phyloP scores from a whole-genome alignment of 352 stramenopile species.

The Peronospora farinosa region DNA sequence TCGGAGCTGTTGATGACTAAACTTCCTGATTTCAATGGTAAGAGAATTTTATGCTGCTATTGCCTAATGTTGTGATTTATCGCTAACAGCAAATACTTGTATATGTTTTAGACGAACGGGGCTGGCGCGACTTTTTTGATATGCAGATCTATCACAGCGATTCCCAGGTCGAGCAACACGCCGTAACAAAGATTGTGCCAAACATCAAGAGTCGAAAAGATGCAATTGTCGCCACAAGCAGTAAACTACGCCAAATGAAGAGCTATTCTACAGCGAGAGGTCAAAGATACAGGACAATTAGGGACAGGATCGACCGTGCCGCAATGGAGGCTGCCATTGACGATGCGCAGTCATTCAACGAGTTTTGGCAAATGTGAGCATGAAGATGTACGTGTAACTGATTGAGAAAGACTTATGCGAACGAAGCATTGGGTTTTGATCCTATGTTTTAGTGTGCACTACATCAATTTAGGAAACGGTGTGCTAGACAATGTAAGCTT shows the following conservation, averaged over 20 bases:
- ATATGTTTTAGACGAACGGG: slow-evolving; percentile 28
- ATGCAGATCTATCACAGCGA: slow-evolving; percentile 37
- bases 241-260: slow-evolving; percentile 12
- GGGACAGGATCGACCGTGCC: slow-evolving; percentile 25
- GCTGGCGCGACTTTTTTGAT: slow-evolving; percentile 48
- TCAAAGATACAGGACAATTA: slow-evolving; percentile 19
- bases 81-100: slow-evolving; percentile 3
- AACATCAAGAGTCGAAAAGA: slow-evolving; percentile 6
- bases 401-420: slow-evolving; percentile 8
- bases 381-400: slow-evolving; percentile 5
- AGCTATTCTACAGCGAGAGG: slow-evolving; percentile 1
- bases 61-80: background rate
- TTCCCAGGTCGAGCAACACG: slow-evolving; percentile 8
- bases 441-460: no score
- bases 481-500: no score
- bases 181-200: slow-evolving; percentile 9
- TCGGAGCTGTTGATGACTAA: slow-evolving; percentile 30
- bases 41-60: background rate
- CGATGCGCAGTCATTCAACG: slow-evolving; percentile 27
- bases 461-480: no score
- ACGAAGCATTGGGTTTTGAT: no score
- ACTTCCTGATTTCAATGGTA: slow-evolving; percentile 40
- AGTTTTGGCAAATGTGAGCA: slow-evolving; percentile 34
- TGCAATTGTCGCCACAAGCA: background rate
- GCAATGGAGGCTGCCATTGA: slow-evolving; percentile 29